Conservation (phyloP, 768 basidiomycete species). For the Suillus variegatus region DNA sequence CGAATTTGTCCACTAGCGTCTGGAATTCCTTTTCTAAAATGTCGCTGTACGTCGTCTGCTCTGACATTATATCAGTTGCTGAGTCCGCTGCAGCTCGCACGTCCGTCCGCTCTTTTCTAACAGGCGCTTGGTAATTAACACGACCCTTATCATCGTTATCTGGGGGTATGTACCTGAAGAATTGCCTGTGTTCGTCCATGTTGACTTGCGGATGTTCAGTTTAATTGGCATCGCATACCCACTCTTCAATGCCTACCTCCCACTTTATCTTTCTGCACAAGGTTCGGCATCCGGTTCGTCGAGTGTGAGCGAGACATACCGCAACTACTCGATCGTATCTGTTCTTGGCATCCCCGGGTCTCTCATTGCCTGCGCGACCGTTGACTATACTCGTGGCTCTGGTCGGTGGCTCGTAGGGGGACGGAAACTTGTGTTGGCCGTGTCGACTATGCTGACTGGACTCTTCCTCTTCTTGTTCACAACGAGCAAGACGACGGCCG, state of each 20-base stretch:
- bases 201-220: slow-evolving; percentile 22
- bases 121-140: slow-evolving; percentile 45
- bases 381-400: slow-evolving; percentile 42
- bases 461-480: slow-evolving; percentile 56
- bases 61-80: background rate
- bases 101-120: slow-evolving; percentile 50
- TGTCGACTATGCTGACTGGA: slow-evolving; percentile 45
- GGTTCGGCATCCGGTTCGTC: slow-evolving; percentile 25
- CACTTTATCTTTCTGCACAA: slow-evolving; percentile 44
- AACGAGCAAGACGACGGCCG: slow-evolving; percentile 40
- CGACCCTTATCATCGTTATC: slow-evolving; percentile 47
- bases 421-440: slow-evolving; percentile 47
- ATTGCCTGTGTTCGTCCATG: background rate
- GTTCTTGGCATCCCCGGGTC: slow-evolving; percentile 50
- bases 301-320: slow-evolving; percentile 37
- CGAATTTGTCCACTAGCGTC: slow-evolving; percentile 24
- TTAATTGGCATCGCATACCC: slow-evolving; percentile 57
- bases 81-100: slow-evolving; percentile 39
- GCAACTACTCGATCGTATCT: slow-evolving; percentile 52
- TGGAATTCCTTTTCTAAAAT: slow-evolving; percentile 38
- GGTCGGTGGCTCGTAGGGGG: slow-evolving; percentile 41
- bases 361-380: slow-evolving; percentile 44
- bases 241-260: slow-evolving; percentile 52
- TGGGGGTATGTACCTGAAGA: slow-evolving; percentile 43
- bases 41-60: slow-evolving; percentile 38